These are phyloP conservation scores for Cornus kousa DNA, from an alignment of 148 eudicot genomes.

Conservation along the genomic window DNA sequence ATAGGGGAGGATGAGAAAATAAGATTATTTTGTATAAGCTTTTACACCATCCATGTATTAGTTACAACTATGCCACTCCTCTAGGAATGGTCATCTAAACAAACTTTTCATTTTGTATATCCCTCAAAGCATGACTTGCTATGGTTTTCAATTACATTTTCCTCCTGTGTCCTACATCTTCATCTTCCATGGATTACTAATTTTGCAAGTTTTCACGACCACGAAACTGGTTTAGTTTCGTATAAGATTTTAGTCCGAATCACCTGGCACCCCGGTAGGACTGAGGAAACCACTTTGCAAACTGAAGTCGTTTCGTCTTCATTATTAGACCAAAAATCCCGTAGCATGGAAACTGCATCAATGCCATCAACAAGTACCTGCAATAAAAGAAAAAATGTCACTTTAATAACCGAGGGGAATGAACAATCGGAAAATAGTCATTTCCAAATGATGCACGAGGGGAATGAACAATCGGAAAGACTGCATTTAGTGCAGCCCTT, in stretches of 20 bases:
- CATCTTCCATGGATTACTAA: not conserved
- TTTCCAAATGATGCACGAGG: too few relatives aligned
- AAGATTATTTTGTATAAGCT: too few relatives aligned
- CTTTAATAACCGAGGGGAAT: not conserved
- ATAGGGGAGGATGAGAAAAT: too few relatives aligned
- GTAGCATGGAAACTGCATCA: constrained; percentile 87
- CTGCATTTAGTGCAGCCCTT: not conserved
- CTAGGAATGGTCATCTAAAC: not conserved
- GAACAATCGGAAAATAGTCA: too few relatives aligned
- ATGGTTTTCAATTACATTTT: not conserved
- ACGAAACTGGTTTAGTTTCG: not conserved
- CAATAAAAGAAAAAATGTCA: not conserved
- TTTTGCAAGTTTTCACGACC: not conserved
- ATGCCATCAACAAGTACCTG: constrained; percentile 78
- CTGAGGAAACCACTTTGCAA: constrained; percentile 56
- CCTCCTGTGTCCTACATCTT: not conserved
- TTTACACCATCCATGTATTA: not conserved
- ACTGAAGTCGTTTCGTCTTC: constrained; percentile 60
- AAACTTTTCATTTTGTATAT: not conserved
- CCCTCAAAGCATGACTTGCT: not conserved
- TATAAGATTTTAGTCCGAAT: not conserved
- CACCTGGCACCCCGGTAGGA: constrained; percentile 42
- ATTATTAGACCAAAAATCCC: constrained; percentile 62
- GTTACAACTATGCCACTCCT: constrained; percentile 3
- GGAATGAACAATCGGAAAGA: too few relatives aligned